phyloP scores from a whole-genome alignment of 2,329 filamentous ascomycete species.

The Cercospora berteroae region DNA sequence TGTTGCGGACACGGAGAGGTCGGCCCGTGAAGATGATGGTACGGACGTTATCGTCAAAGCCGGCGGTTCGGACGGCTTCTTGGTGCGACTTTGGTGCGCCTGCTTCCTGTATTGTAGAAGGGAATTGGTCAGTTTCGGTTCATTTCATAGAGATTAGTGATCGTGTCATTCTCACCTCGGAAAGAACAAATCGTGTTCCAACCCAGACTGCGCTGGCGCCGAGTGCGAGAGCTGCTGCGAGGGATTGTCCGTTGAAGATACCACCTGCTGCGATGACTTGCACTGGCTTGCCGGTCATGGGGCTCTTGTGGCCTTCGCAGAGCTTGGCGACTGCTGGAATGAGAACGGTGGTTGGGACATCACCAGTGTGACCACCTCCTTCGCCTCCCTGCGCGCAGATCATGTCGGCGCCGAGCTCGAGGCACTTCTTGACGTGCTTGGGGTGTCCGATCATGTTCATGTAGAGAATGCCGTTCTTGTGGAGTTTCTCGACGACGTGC shows the following conservation, averaged over 20 bases:
- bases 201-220: slow-evolving; percentile 94
- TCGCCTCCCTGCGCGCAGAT: slow-evolving; percentile 99
- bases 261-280: slow-evolving; percentile 92
- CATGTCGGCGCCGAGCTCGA: slow-evolving; percentile 87
- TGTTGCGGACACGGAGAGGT: slow-evolving; percentile 87
- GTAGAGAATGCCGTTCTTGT: slow-evolving; percentile 83
- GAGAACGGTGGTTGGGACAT: slow-evolving; percentile 85
- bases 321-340: slow-evolving; percentile 89
- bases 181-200: slow-evolving; percentile 91
- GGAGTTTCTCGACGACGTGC: slow-evolving; percentile 82
- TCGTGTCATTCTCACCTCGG: slow-evolving; percentile 50
- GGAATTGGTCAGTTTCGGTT: slow-evolving; percentile 11
- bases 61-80: slow-evolving; percentile 86
- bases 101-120: slow-evolving; percentile 59
- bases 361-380: slow-evolving; percentile 76
- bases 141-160: neutral
- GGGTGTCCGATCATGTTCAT: slow-evolving; percentile 99
- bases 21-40: slow-evolving; percentile 99
- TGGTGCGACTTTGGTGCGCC: slow-evolving; percentile 92
- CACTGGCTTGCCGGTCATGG: slow-evolving; percentile 81
- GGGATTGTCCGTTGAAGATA: slow-evolving; percentile 85
- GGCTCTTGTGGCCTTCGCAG: slow-evolving; percentile 76
- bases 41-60: slow-evolving; percentile 92
- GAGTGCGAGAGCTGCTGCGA: slow-evolving; percentile 88
- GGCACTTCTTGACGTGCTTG: slow-evolving; percentile 96